phyloP scores from a whole-genome alignment of 176 grass and related monocot genomes.

The bread wheat (Triticum aestivum) region DNA sequence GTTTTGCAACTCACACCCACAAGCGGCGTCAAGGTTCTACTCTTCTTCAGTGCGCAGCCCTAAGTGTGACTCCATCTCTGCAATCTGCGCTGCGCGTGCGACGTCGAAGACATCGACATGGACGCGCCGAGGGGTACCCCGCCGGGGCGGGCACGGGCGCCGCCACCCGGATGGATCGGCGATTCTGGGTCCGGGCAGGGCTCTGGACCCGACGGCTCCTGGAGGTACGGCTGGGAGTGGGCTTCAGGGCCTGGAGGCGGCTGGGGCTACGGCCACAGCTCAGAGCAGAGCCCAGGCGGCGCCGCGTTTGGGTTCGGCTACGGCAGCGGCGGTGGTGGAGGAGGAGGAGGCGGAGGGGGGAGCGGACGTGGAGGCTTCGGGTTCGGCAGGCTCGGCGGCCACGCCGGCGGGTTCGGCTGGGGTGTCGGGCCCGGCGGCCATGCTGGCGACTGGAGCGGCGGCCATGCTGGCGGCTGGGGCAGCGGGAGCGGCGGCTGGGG shows the following conservation, averaged over 20 bases:
- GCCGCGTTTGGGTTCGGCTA: conserved; percentile 45
- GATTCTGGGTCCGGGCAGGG: conserved; percentile 47
- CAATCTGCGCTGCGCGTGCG: no score
- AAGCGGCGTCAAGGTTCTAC: no score
- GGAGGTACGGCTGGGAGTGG: conserved; percentile 70
- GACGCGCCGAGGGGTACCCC: conserved; percentile 18
- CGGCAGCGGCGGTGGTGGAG: conserved; percentile 20
- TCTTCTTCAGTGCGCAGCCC: no score
- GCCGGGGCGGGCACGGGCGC: background rate
- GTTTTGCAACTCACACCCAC: no score
- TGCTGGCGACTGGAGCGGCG: background rate
- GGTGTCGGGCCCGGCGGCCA: background rate
- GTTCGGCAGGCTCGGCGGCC: conserved; percentile 21
- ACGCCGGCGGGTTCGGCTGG: conserved; percentile 6
- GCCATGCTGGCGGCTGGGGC: background rate
- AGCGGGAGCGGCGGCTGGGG: background rate
- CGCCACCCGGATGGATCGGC: conserved; percentile 35
- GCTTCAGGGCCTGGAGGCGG: conserved; percentile 45
- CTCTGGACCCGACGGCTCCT: conserved; percentile 41
- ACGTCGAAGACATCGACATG: conserved; percentile 17
- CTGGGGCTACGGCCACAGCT: conserved; percentile 61
- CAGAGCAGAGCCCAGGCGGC: conserved; percentile 30
- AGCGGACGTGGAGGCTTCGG: conserved; percentile 26
- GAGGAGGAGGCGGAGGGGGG: conserved; percentile 9
- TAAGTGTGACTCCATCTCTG: no score